phyloP scores from a whole-genome alignment of 2,329 filamentous ascomycete species.

The Chaetomiaceae sp. region DNA sequence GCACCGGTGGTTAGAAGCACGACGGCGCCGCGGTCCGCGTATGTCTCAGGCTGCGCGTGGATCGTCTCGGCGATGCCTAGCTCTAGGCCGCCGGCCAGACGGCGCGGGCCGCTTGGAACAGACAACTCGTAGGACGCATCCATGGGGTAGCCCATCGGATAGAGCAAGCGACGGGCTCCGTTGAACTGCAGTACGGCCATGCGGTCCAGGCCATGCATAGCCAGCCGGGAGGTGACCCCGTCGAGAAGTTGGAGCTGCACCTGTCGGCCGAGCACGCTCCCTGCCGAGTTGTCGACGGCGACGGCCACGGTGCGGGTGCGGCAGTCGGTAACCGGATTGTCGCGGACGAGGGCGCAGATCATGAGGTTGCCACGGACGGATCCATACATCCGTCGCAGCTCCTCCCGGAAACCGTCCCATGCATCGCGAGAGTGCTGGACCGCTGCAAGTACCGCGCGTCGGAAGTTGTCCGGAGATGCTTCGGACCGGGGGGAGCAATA shows the following conservation, averaged over 20 bases:
- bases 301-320: constrained; percentile 14
- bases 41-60: constrained; percentile 16
- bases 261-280: not conserved
- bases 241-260: constrained; percentile 6
- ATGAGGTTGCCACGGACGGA: constrained; percentile 17
- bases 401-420: constrained; percentile 14
- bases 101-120: not conserved
- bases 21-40: constrained; percentile 16
- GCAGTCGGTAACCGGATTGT: constrained; percentile 19
- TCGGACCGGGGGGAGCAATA: constrained; percentile 15
- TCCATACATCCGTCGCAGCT: constrained; percentile 15
- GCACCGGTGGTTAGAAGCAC: constrained; percentile 13
- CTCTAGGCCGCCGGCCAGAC: constrained; percentile 15
- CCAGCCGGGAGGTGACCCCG: constrained; percentile 11
- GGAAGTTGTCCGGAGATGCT: constrained; percentile 15
- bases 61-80: constrained; percentile 16
- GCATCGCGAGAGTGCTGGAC: constrained; percentile 16
- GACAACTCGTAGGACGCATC: constrained; percentile 2
- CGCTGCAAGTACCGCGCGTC: constrained; percentile 16
- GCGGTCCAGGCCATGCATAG: constrained; percentile 8
- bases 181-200: constrained; percentile 13
- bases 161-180: constrained; percentile 6
- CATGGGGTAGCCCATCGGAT: constrained; percentile 12
- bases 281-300: constrained; percentile 14
- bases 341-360: constrained; percentile 20